Conservation (phyloP, 306 rosid species). For the Fragaria nilgerrensis region DNA sequence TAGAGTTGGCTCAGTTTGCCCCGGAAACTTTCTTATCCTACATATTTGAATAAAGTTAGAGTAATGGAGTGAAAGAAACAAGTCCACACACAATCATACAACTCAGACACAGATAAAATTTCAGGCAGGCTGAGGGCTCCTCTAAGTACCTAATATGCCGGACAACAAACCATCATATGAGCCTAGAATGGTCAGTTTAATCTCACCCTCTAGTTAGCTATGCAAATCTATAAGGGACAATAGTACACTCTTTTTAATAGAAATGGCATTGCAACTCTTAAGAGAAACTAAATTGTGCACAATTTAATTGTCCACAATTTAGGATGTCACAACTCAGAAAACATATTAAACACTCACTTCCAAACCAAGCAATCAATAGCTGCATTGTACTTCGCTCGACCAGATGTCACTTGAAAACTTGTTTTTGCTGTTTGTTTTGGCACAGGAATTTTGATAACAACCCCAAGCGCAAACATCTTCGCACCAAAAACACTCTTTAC, state of each 20-base stretch:
- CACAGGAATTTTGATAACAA: conserved; percentile 85
- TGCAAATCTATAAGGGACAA: not conserved
- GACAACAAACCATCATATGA: not conserved
- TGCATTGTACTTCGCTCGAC: conserved; percentile 88
- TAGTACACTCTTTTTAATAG: not conserved
- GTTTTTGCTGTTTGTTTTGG: conserved; percentile 94
- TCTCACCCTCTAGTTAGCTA: not conserved
- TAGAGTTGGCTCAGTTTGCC: conserved; percentile 96
- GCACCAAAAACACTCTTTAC: conserved; percentile 91
- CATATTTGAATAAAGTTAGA: conserved; percentile 13
- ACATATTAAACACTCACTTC: conserved; percentile 57
- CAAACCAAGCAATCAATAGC: conserved; percentile 91
- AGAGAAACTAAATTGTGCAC: not conserved
- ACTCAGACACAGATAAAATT: not conserved
- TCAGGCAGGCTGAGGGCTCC: not conserved
- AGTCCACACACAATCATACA: not conserved
- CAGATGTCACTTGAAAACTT: conserved; percentile 83
- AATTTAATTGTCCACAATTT: not conserved
- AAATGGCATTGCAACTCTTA: not conserved
- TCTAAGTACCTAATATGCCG: not conserved
- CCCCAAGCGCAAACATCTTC: conserved; percentile 95
- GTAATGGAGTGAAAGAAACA: not conserved
- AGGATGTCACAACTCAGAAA: conserved; percentile 3
- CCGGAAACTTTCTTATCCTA: conserved; percentile 91
- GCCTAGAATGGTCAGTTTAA: not conserved